Evolutionary conservation across 305 asterid genomes (phyloP).

Genomic region (Fraxinus floribunda): DNA sequence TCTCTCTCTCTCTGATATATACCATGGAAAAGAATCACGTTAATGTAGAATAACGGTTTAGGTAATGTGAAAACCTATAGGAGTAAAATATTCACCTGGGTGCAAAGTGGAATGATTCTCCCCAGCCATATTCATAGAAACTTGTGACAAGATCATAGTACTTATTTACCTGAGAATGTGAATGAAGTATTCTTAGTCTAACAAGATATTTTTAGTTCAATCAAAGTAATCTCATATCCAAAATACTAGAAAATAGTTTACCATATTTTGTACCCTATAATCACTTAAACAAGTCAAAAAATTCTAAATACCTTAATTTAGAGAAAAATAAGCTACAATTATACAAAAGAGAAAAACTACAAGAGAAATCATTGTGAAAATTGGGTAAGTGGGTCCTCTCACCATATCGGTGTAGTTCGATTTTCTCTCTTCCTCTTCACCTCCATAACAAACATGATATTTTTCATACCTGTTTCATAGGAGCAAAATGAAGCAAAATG

Average conservation of each 20-base stretch:
- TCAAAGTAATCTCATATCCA: background rate
- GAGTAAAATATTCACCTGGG: slow-evolving; percentile 56
- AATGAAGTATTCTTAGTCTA: background rate
- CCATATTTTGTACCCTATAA: background rate
- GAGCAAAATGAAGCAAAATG: no score
- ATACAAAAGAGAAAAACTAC: background rate
- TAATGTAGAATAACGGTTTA: background rate
- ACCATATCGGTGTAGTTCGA: slow-evolving; percentile 92
- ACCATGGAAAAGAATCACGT: background rate
- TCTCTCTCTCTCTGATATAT: background rate
- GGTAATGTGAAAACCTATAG: background rate
- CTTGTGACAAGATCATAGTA: slow-evolving; percentile 97
- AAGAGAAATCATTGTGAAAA: slow-evolving; percentile 1
- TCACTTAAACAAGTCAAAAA: background rate
- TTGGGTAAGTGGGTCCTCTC: slow-evolving; percentile 27
- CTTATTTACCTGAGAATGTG: slow-evolving; percentile 69
- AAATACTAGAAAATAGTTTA: background rate
- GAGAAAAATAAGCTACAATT: background rate
- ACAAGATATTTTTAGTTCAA: background rate
- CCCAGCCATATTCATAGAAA: slow-evolving; percentile 99
- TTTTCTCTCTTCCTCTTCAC: slow-evolving; percentile 86
- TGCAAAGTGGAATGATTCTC: slow-evolving; percentile 96
- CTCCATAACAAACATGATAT: slow-evolving; percentile 90
- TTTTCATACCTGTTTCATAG: slow-evolving; percentile 73
- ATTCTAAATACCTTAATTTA: background rate